Evolutionary conservation across 2,329 filamentous ascomycete genomes (phyloP).

Genomic region (Aspergillus pseudoviridinutans): DNA sequence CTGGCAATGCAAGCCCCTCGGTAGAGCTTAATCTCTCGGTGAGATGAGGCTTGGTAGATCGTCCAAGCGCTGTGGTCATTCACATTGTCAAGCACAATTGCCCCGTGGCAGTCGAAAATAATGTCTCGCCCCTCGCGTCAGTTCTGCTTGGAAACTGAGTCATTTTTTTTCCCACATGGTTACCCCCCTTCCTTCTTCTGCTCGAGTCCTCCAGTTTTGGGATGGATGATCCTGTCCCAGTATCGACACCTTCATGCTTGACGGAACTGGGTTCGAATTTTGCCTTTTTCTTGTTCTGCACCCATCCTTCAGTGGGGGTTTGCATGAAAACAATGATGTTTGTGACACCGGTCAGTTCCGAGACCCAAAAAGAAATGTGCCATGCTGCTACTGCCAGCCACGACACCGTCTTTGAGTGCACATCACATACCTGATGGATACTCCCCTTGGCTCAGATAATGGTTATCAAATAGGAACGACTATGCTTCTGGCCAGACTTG

Average conservation of each 20-base stretch:
- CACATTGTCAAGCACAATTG: neutral
- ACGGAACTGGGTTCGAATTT: neutral
- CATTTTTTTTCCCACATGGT: neutral
- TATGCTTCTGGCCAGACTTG: neutral
- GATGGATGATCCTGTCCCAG: neutral
- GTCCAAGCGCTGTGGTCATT: too few relatives aligned
- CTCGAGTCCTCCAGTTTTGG: neutral
- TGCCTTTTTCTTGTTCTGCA: neutral
- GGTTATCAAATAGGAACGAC: neutral
- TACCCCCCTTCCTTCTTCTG: neutral
- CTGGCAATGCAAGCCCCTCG: neutral
- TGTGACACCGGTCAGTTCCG: neutral
- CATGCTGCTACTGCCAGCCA: neutral
- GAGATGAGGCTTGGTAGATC: neutral
- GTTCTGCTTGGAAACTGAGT: neutral
- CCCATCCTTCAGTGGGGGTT: neutral
- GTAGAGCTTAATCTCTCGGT: neutral
- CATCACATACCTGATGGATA: neutral
- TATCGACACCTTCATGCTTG: neutral
- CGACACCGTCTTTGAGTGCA: neutral
- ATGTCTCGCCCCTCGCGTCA: constrained; percentile 3
- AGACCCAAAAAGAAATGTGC: neutral
- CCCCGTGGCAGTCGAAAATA: neutral
- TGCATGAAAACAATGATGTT: neutral
- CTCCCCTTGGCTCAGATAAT: neutral